phyloP scores from a whole-genome alignment of 179 eudicot genomes.

The Actinidia chinensis region DNA sequence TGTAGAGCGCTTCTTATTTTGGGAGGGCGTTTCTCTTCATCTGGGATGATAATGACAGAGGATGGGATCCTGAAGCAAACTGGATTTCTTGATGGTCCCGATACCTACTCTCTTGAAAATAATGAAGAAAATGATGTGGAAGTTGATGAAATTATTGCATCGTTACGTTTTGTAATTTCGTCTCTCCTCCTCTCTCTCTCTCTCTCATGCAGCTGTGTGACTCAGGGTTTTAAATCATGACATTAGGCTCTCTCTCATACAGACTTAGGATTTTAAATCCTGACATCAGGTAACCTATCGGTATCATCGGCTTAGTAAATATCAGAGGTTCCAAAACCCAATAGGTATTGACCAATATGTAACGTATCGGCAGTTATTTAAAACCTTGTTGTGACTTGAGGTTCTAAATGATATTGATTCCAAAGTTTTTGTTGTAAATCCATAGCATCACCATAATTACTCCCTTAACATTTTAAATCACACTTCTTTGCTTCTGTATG shows the following conservation, averaged over 20 bases:
- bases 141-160: slow-evolving; percentile 13
- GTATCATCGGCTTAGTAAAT: too few species aligned
- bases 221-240: too few species aligned
- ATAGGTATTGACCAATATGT: too few species aligned
- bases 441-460: neutral
- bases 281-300: too few species aligned
- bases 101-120: slow-evolving; percentile 19
- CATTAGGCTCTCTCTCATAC: too few species aligned
- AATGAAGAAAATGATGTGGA: slow-evolving; percentile 15
- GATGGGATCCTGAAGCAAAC: slow-evolving; percentile 44
- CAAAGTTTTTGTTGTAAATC: too few species aligned
- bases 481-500: slow-evolving; percentile 2
- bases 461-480: neutral
- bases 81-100: slow-evolving; percentile 36
- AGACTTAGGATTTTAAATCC: too few species aligned
- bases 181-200: too few species aligned
- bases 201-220: too few species aligned
- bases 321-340: too few species aligned
- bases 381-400: neutral
- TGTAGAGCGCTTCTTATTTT: slow-evolving; percentile 49
- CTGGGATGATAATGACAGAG: slow-evolving; percentile 50
- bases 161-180: slow-evolving; percentile 34
- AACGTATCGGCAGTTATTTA: too few species aligned
- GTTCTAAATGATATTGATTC: neutral
- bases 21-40: slow-evolving; percentile 49